A percentile compares a stretch with the other conserved stretches of the same genome.
Evolutionary conservation across 345 rosid species (phyloP).

Genomic region (Eucalyptus decipiens): DNA sequence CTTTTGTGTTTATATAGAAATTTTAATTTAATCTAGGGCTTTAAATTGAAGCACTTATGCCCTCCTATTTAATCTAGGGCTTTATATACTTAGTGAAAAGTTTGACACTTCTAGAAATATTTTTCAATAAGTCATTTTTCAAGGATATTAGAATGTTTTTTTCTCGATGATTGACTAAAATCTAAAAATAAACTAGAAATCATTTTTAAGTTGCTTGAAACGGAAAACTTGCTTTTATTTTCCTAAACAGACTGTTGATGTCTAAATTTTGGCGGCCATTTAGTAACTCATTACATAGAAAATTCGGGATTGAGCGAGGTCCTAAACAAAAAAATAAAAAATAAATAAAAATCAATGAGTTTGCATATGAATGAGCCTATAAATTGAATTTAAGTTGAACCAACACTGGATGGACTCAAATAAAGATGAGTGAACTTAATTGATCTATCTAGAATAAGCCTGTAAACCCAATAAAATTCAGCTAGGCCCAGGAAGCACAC

Average conservation of each 20-base stretch:
- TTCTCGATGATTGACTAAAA: fast-evolving
- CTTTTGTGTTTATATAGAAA: background rate
- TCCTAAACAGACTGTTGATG: fast-evolving
- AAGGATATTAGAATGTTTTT: too few relatives aligned
- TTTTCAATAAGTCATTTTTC: too few relatives aligned
- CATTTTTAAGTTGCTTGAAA: background rate
- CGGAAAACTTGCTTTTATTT: background rate
- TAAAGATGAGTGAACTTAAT: too few relatives aligned
- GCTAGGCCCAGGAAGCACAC: fast-evolving
- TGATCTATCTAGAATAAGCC: background rate
- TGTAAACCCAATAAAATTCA: background rate
- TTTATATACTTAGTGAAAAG: background rate
- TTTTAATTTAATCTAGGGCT: background rate
- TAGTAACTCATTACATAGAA: background rate
- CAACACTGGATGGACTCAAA: too few relatives aligned
- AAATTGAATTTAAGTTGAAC: background rate
- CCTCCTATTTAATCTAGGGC: background rate
- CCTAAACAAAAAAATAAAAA: background rate
- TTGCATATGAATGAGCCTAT: background rate
- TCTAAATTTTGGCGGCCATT: too few relatives aligned
- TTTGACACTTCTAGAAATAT: background rate
- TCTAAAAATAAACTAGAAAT: background rate
- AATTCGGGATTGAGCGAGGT: fast-evolving
- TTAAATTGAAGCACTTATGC: fast-evolving
- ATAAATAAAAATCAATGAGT: background rate